phyloP scores from a whole-genome alignment of 495 filamentous ascomycete genomes.

The Penicillium paxilli region DNA sequence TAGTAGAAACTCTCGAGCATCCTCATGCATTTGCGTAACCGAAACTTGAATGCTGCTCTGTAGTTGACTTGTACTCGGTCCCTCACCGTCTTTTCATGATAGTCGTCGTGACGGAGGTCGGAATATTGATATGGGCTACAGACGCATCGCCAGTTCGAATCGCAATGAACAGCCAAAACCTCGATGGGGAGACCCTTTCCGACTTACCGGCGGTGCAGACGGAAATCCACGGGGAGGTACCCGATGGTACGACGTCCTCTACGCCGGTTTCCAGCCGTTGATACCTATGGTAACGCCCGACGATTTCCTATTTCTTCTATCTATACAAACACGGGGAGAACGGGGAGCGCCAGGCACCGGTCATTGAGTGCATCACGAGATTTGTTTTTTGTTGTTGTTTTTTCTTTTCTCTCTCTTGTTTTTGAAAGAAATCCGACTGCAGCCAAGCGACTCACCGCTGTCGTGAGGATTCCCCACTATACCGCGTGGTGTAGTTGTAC shows the following conservation, averaged over 20 bases:
- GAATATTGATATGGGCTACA: conserved; percentile 30
- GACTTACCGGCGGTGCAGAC: conserved; percentile 29
- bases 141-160: conserved; percentile 18
- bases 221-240: conserved; percentile 9
- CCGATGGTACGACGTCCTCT: neutral
- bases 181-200: conserved; percentile 5
- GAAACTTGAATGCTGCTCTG: neutral
- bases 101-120: conserved; percentile 14
- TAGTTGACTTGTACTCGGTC: conserved; percentile 11
- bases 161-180: conserved; percentile 17
- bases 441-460: conserved; percentile 33
- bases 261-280: neutral
- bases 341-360: neutral
- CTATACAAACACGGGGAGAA: neutral
- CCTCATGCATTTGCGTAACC: conserved; percentile 6
- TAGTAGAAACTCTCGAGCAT: conserved; percentile 1
- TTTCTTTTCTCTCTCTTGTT: too few species aligned
- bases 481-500: neutral
- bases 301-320: neutral
- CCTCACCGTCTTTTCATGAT: conserved; percentile 31
- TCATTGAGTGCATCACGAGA: neutral
- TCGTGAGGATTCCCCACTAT: conserved; percentile 5
- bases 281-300: conserved; percentile 8
- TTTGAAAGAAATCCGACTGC: conserved; percentile 5
- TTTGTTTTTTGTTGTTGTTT: too few species aligned